Conservation (phyloP, 2,329 filamentous ascomycete genomes). For the Neopestalotiopsis sp. region DNA sequence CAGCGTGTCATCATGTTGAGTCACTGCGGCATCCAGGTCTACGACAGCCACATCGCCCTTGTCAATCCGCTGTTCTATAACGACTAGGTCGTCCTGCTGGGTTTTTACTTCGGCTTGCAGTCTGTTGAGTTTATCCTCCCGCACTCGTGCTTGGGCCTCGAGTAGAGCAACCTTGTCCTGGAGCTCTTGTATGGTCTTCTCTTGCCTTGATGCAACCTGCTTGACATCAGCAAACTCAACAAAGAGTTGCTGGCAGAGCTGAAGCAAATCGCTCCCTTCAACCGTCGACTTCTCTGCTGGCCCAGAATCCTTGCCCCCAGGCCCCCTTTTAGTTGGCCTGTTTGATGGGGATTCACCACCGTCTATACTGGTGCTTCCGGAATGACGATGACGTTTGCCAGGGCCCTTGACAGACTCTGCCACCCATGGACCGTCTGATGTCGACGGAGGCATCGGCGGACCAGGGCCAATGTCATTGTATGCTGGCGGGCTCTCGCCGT, state of each 20-base stretch:
- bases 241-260: slow-evolving; percentile 12
- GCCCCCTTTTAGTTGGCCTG: neutral
- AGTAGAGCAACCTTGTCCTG: neutral
- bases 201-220: slow-evolving; percentile 12
- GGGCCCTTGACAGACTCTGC: neutral
- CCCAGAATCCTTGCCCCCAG: neutral
- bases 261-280: neutral
- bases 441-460: slow-evolving; percentile 13
- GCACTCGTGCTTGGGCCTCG: too few relatives aligned
- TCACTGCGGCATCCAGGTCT: slow-evolving; percentile 17
- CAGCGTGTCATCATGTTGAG: slow-evolving; percentile 16
- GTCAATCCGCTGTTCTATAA: slow-evolving; percentile 14
- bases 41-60: slow-evolving; percentile 13
- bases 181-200: slow-evolving; percentile 14
- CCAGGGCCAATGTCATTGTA: slow-evolving; percentile 20
- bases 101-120: slow-evolving; percentile 4
- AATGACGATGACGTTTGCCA: slow-evolving; percentile 17
- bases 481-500: slow-evolving; percentile 16
- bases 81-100: slow-evolving; percentile 13
- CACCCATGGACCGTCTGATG: neutral
- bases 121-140: neutral
- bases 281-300: neutral
- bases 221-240: slow-evolving; percentile 14
- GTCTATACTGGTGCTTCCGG: slow-evolving; percentile 6
- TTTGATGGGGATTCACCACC: neutral